phyloP scores from a whole-genome alignment of 352 stramenopile species.

The Phytophthora fragariae region DNA sequence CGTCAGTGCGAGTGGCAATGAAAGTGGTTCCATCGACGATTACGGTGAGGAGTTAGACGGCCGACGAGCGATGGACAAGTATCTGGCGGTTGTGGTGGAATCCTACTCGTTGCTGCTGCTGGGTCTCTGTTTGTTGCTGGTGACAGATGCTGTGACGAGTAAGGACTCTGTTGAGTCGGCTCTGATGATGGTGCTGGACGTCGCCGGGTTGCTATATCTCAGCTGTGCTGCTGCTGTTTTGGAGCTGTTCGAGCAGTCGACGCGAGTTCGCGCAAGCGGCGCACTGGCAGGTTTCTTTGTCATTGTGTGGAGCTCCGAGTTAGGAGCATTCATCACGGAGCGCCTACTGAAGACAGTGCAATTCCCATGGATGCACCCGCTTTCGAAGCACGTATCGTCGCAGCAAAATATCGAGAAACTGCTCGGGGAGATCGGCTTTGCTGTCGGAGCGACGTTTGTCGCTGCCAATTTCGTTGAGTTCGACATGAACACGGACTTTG shows the following conservation, averaged over 20 bases:
- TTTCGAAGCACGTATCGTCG: conserved; percentile 58
- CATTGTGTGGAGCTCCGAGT: conserved; percentile 65
- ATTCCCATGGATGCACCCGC: conserved; percentile 65
- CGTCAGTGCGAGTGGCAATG: conserved; percentile 6
- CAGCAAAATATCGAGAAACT: conserved; percentile 72
- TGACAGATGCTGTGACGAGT: conserved; percentile 56
- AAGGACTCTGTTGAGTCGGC: conserved; percentile 73
- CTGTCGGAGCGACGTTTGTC: conserved; percentile 42
- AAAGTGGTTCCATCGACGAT: conserved; percentile 15
- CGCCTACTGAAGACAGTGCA: conserved; percentile 53
- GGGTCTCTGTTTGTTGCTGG: conserved; percentile 49
- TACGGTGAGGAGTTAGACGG: conserved; percentile 15
- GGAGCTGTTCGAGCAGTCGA: conserved; percentile 56
- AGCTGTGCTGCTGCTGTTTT: conserved; percentile 53
- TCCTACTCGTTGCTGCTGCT: conserved; percentile 64
- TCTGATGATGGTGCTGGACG: conserved; percentile 63
- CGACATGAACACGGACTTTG: conserved; percentile 39
- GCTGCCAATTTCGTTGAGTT: conserved; percentile 47
- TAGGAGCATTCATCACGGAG: conserved; percentile 62
- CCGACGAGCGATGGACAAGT: conserved; percentile 38
- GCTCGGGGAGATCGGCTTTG: conserved; percentile 50
- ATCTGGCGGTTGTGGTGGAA: conserved; percentile 55
- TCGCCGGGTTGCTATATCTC: conserved; percentile 60
- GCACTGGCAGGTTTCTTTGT: conserved; percentile 58
- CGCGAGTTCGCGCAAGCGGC: conserved; percentile 28